A percentile compares a stretch with the other conserved stretches of the same genome.
These are phyloP conservation scores for Hyphodiscus hymeniophilus DNA, from an alignment of 495 filamentous ascomycete species.

Conservation along the genomic window DNA sequence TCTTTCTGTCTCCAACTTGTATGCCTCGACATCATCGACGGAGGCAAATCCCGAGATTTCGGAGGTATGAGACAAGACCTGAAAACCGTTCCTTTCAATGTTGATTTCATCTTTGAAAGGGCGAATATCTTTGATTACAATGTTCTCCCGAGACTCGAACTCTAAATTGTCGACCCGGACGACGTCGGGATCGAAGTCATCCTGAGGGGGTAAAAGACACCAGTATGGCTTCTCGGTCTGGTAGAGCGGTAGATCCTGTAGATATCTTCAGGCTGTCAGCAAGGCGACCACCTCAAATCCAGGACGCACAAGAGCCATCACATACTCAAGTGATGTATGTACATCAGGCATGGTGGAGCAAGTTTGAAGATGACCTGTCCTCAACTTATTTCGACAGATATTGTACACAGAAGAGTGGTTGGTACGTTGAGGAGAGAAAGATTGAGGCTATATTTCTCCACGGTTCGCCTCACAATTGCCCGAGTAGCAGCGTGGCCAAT, in stretches of 20 bases:
- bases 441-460: too few species aligned
- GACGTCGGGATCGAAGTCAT: slow-evolving; percentile 12
- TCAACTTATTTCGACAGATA: too few species aligned
- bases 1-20: slow-evolving; percentile 5
- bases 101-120: not conserved
- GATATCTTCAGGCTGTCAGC: slow-evolving; percentile 10
- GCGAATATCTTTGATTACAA: slow-evolving; percentile 10
- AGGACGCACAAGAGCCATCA: too few species aligned
- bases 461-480: too few species aligned
- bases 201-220: slow-evolving; percentile 8
- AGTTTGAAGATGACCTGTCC: too few species aligned
- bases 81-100: slow-evolving; percentile 8
- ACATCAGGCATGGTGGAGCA: too few species aligned
- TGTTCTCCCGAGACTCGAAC: slow-evolving; percentile 5
- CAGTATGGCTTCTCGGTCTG: slow-evolving; percentile 15
- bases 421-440: too few species aligned
- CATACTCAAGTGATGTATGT: too few species aligned
- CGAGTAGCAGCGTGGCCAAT: too few species aligned
- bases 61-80: slow-evolving; percentile 6
- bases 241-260: slow-evolving; percentile 12
- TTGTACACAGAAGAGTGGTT: too few species aligned
- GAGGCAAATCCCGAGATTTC: not conserved
- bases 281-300: too few species aligned
- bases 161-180: slow-evolving; percentile 11
- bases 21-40: slow-evolving; percentile 2